Evolutionary conservation across 2,329 filamentous ascomycete genomes (phyloP), one percentile per base, ranked within the genome.

Genomic region (Dothistroma septosporum): DNA sequence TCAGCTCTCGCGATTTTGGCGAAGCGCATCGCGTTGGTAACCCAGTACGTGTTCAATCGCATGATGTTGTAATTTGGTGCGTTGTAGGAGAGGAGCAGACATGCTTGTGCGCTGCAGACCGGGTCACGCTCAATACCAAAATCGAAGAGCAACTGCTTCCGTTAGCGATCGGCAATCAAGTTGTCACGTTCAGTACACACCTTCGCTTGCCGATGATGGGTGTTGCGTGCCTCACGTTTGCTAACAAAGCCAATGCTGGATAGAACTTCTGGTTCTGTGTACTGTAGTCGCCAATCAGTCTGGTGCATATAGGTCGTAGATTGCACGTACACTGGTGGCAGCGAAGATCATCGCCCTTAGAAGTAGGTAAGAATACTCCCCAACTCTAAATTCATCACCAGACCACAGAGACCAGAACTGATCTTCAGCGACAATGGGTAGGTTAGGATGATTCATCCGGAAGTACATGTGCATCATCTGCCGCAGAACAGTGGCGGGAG

Each of bases 1-100:
- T 65, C 58, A 4, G 65, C 65, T 53, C 63, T 52, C 16, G 60
- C 65, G 16, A 67, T 64, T 16, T 44, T 57, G 16, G 65, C 65
- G 47, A 67, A 67, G 21, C 65, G 65, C 32, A 64, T 64, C 28
- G 65, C 65, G 37, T 65, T 63, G 2, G 65, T 67, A 7, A 67
- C 61, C 65, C 65, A 67, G 46, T 64, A 65, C 8, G 60, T 67
- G 49, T 67, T 67, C 44, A 65, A 35, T 31, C 65, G 63, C 48
- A 65, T 55, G 52, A 65, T 56, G 47, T 67, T 67, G 53, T 65
- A 62, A 28, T 65, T 65, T 5, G 65, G 65, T 19, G 65, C 61
- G 33, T 64, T 64, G 50, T 65, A 65, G 3, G 61, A 64, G 14
- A 67, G 47, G 12, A 67, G 37, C 22, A 67, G 37, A 48, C 65